Base-by-base conservation (phyloP, 202 grass and related monocot genomes). In the Zoysia matrella region DNA sequence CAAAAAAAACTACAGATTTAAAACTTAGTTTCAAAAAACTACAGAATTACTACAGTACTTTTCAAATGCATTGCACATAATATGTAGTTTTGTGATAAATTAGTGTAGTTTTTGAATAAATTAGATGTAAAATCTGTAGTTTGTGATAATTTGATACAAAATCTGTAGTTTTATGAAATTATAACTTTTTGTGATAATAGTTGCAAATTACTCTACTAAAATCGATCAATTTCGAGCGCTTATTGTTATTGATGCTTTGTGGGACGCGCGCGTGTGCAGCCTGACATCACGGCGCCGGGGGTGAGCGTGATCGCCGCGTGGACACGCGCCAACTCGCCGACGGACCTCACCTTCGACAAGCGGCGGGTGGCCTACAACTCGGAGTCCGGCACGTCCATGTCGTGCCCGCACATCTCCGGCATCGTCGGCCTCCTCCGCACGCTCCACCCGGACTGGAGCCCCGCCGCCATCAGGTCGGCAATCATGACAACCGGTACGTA, bases 381-480 rank as follows among this genome's bases (percentile, higher is more conserved):
- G 0, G 40, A 74, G 1, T 90, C 92, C 0, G 92, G 89, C 30
- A 91, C 89, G 13, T 95, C 94, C 58, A 94, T 97, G 94, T 89
- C 90, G 41, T 94, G 90, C 81, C 94, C 92, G 1, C 92, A 97
- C 77, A 83, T 92, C n/a, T 84, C 90, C 48, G 92, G 92, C 82
- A 78, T 92, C 12, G 82, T 80, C 0, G 93, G 87, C 3, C 90
- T 95, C 46, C 87, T 98, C 82, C 80, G 74, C 15, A 82, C 80
- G 8, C 65, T 94, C 30, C 52, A 84, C 47, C 94, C 94, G 0
- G 41, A 82, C 10, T 92, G 93, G 22, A 22, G 22, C 22, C 22
- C 22, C 22, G 22, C 22, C 22, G 22, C 22, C 22, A 22, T 22
- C 22, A 90, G 88, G 22, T 22, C 89, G 0, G 89, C 87, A 0